Evolutionary conservation across 345 rosid species (phyloP).

Genomic region (Populus davidiana): DNA sequence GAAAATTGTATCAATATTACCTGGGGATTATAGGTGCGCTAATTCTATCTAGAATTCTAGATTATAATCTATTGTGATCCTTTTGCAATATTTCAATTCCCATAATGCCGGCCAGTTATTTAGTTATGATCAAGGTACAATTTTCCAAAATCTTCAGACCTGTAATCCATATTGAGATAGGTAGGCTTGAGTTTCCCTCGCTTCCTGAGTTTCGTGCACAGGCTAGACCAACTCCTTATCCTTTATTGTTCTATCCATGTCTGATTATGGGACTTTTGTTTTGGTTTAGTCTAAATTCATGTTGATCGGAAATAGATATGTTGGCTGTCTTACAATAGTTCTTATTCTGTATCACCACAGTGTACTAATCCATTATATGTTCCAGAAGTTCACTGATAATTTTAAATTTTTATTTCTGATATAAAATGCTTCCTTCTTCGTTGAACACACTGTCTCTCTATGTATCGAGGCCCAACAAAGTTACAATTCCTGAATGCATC

Average conservation of each 20-base stretch:
- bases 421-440: neutral
- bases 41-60: neutral
- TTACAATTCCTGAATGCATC: too few species aligned
- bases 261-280: too few species aligned
- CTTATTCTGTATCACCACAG: too few species aligned
- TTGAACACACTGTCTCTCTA: too few species aligned
- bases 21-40: constrained; percentile 89
- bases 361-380: neutral
- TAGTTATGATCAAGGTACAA: neutral
- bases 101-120: neutral
- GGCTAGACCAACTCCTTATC: neutral
- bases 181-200: too few species aligned
- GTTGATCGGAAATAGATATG: too few species aligned
- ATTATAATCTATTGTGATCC: neutral
- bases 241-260: too few species aligned
- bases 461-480: too few species aligned
- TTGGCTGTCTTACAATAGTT: too few species aligned
- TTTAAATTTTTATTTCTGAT: neutral
- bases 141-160: neutral
- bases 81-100: neutral
- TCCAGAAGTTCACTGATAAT: neutral
- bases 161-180: neutral
- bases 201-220: neutral
- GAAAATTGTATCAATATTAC: constrained; percentile 64
- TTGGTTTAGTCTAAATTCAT: too few species aligned